Evolutionary conservation across 176 grass and related monocot species (phyloP).

Genomic region (Bolboschoenus planiculmis): DNA sequence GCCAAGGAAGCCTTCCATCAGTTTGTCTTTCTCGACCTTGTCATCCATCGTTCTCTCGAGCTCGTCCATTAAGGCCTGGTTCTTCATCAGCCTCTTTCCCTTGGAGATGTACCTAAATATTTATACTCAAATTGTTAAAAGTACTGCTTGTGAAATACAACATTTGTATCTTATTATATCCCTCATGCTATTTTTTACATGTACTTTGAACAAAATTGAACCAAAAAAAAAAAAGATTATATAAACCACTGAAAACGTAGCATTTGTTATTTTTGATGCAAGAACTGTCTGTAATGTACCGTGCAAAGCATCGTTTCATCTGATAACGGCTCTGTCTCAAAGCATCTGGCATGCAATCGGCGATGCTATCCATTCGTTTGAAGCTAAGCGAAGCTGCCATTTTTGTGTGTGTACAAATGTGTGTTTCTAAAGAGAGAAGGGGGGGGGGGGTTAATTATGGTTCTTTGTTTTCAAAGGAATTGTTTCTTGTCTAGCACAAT

Average conservation of each 20-base stretch:
- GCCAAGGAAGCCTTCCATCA: conserved; percentile 82
- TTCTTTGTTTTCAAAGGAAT: neutral
- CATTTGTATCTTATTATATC: neutral
- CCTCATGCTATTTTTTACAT: neutral
- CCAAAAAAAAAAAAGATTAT: neutral
- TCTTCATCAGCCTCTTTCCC: conserved; percentile 86
- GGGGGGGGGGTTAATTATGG: neutral
- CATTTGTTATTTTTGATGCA: neutral
- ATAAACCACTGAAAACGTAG: neutral
- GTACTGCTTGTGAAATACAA: neutral
- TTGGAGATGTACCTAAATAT: conserved; percentile 66
- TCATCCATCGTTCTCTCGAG: conserved; percentile 91
- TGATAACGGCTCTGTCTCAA: conserved; percentile 79
- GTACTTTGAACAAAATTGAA: neutral
- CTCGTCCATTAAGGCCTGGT: conserved; percentile 72
- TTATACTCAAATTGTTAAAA: neutral
- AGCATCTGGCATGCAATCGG: conserved; percentile 81
- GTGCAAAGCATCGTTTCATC: conserved; percentile 89
- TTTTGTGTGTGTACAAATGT: neutral
- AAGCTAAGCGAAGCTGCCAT: conserved; percentile 60
- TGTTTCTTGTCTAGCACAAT: conserved; percentile 25
- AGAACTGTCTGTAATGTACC: conserved; percentile 25
- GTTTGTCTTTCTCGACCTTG: conserved; percentile 69
- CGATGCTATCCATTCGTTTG: conserved; percentile 76
- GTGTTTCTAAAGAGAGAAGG: neutral